Evolutionary conservation across 2,329 filamentous ascomycete species (phyloP).

Genomic region (Colletotrichum magnum): DNA sequence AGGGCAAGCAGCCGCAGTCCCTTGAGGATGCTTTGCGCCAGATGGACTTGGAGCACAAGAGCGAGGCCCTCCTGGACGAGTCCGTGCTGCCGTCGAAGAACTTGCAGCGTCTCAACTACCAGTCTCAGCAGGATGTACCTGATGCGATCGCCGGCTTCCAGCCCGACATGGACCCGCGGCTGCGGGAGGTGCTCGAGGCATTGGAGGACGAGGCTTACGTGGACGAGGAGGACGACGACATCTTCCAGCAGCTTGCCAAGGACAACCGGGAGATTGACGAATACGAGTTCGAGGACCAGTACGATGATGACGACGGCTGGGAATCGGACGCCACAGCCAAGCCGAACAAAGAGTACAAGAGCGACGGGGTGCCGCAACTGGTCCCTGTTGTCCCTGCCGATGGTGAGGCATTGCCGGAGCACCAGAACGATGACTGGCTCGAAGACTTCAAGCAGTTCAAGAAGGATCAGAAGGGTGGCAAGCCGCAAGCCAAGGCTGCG

Average conservation of each 20-base stretch:
- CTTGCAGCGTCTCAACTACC: conserved; percentile 82
- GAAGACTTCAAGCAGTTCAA: conserved; percentile 96
- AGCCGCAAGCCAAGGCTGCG: conserved; percentile 56
- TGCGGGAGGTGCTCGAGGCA: conserved; percentile 92
- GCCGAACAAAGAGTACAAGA: conserved; percentile 72
- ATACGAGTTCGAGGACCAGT: conserved; percentile 81
- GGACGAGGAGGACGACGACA: conserved; percentile 84
- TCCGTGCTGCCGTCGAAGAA: conserved; percentile 86
- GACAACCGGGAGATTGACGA: conserved; percentile 82
- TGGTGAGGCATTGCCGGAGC: conserved; percentile 68
- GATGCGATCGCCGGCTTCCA: conserved; percentile 95
- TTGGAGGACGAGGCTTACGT: conserved; percentile 97
- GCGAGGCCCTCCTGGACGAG: conserved; percentile 75
- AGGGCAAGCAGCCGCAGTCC: conserved; percentile 81
- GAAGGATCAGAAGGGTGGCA: conserved; percentile 75
- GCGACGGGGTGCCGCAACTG: conserved; percentile 63
- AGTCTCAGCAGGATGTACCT: conserved; percentile 92
- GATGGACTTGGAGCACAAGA: conserved; percentile 68
- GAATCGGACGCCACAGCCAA: conserved; percentile 94
- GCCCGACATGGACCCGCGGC: conserved; percentile 95
- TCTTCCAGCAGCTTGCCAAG: conserved; percentile 82
- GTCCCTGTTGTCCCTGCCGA: conserved; percentile 55
- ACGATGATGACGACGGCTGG: conserved; percentile 86
- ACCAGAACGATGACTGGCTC: conserved; percentile 85
- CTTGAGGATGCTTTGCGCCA: conserved; percentile 86